These are phyloP conservation scores for Ceratocystis colombiana DNA, from an alignment of 2,329 filamentous ascomycete genomes.

Conservation along the genomic window DNA sequence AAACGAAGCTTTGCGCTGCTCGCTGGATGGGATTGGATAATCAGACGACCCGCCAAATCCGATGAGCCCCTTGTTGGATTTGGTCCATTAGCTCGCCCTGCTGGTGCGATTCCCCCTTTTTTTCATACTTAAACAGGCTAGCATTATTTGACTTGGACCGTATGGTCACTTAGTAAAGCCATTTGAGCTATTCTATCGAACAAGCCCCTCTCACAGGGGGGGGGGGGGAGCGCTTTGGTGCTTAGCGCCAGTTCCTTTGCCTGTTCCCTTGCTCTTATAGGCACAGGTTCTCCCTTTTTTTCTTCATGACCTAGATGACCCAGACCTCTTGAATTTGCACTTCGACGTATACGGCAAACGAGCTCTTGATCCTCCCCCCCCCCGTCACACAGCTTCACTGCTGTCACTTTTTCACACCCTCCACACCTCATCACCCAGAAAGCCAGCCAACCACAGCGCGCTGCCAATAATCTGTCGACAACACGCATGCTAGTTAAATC, in stretches of 20 bases:
- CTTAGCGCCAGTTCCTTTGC: neutral
- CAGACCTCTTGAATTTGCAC: neutral
- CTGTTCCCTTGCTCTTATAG: constrained; percentile 12
- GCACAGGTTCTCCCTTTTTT: constrained; percentile 6
- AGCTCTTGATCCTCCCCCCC: constrained; percentile 1
- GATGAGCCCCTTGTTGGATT: neutral
- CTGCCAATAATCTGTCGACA: neutral
- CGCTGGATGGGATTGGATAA: neutral
- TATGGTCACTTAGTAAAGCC: neutral
- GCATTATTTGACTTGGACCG: neutral
- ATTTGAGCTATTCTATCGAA: neutral
- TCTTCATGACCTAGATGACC: neutral
- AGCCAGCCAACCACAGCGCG: neutral
- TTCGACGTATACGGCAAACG: constrained; percentile 15
- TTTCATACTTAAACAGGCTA: neutral
- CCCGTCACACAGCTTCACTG: neutral
- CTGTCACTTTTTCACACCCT: neutral
- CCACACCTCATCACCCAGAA: neutral
- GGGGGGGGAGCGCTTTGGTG: neutral
- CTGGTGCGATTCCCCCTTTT: neutral
- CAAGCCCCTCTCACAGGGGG: neutral
- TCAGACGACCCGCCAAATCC: neutral
- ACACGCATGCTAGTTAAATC: no score
- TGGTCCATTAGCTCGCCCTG: neutral
- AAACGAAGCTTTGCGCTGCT: neutral